A percentile compares a stretch with the other conserved stretches of the same genome.
Evolutionary conservation across 2,329 filamentous ascomycete species (phyloP).

Genomic region (Fusarium sp.): DNA sequence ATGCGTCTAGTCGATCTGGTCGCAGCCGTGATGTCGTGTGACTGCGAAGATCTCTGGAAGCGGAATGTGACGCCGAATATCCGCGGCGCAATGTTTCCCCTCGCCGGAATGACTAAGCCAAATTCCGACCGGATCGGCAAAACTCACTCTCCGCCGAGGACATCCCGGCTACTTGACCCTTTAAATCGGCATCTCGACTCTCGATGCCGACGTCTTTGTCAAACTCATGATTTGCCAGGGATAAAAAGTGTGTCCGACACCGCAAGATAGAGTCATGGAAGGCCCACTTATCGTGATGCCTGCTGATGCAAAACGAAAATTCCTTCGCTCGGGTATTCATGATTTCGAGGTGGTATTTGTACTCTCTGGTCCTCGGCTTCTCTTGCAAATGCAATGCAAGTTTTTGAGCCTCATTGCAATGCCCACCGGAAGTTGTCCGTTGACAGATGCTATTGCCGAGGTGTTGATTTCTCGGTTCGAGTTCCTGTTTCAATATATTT

Average conservation of each 20-base stretch:
- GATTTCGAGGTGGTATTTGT: neutral
- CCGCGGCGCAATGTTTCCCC: constrained; percentile 8
- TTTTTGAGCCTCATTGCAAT: neutral
- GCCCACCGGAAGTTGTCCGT: neutral
- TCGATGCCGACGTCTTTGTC: constrained; percentile 6
- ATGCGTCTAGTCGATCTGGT: neutral
- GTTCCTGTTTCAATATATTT: neutral
- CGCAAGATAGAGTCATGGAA: constrained; percentile 18
- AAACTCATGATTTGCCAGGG: neutral
- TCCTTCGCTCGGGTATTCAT: neutral
- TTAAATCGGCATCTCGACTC: constrained; percentile 16
- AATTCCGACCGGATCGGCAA: neutral
- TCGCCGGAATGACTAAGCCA: constrained; percentile 39
- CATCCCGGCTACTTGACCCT: constrained; percentile 19
- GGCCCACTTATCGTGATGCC: constrained; percentile 7
- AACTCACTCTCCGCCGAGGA: constrained; percentile 1
- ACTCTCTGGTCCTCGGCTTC: neutral
- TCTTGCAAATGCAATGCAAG: neutral
- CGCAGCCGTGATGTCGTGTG: constrained; percentile 25
- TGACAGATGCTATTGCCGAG: neutral
- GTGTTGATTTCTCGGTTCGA: neutral
- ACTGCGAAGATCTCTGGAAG: neutral
- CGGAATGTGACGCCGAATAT: constrained; percentile 21
- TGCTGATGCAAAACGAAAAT: neutral
- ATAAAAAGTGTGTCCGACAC: constrained; percentile 19